phyloP scores from a whole-genome alignment of 345 rosid species.

The Leavenworthia alabamica region DNA sequence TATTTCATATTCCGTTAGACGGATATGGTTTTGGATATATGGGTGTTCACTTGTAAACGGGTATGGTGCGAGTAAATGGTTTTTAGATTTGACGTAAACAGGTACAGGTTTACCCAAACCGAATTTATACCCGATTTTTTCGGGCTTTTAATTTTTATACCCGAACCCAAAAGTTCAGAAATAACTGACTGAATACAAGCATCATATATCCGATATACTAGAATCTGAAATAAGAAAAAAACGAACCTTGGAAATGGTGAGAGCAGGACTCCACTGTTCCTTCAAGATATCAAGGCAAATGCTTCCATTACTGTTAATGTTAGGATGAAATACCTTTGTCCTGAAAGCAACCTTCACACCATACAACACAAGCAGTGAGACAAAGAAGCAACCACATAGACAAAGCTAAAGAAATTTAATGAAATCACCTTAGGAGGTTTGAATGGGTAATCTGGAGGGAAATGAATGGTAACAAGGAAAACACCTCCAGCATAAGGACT shows the following conservation, averaged over 20 bases:
- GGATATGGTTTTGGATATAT: no score
- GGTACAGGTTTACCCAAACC: no score
- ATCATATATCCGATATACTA: no score
- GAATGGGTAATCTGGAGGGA: conserved; percentile 79
- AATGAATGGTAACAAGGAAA: conserved; percentile 67
- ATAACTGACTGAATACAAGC: background rate
- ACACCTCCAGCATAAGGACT: conserved; percentile 81
- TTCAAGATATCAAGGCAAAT: conserved; percentile 95
- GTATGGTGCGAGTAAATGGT: no score
- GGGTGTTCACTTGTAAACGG: no score
- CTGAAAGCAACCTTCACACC: conserved; percentile 66
- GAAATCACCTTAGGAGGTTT: conserved; percentile 65
- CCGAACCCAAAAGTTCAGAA: no score
- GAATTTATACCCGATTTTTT: no score
- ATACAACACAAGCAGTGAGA: background rate
- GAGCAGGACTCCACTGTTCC: conserved; percentile 98
- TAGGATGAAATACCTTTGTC: conserved; percentile 91
- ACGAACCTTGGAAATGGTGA: conserved; percentile 84
- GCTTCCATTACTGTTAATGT: conserved; percentile 94
- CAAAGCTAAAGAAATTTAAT: background rate
- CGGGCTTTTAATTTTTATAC: no score
- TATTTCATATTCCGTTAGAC: no score
- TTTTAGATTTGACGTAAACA: no score
- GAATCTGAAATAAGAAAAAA: no score
- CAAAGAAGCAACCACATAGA: background rate